Conservation (phyloP, 441 rosid species). For the Macaranga tanarius region DNA sequence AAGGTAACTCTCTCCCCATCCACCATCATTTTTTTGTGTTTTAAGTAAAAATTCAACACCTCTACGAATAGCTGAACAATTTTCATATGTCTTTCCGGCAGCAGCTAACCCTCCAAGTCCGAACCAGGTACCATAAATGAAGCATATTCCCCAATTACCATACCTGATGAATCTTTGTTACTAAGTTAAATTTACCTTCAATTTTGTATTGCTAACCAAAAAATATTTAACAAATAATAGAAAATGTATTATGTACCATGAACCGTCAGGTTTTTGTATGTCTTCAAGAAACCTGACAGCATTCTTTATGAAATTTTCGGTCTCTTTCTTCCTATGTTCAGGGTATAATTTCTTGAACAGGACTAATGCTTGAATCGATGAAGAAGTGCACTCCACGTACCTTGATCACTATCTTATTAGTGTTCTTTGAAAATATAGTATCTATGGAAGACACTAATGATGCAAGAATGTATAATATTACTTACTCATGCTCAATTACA, state of each 20-base stretch:
- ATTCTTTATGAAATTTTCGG: constrained; percentile 34
- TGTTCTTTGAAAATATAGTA: no score
- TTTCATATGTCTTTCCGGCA: constrained; percentile 51
- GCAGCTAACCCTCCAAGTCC: constrained; percentile 51
- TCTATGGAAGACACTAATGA: no score
- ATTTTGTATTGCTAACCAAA: no score
- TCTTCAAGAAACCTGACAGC: constrained; percentile 38
- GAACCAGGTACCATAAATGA: constrained; percentile 63
- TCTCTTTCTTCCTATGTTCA: constrained; percentile 37
- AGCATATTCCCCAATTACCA: constrained; percentile 69
- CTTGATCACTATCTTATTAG: background rate
- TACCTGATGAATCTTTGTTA: constrained; percentile 30
- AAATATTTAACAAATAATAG: no score
- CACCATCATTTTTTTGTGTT: constrained; percentile 47
- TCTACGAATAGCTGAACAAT: constrained; percentile 41
- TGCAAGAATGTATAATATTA: no score
- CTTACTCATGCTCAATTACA: constrained; percentile 50
- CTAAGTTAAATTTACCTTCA: no score
- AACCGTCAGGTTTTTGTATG: constrained; percentile 50
- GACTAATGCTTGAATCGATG: constrained; percentile 42
- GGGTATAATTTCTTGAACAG: constrained; percentile 46
- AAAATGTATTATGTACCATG: no score
- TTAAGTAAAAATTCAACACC: constrained; percentile 54
- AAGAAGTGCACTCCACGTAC: constrained; percentile 51
- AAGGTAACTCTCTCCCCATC: constrained; percentile 68